A percentile compares a stretch with the other conserved stretches of the same genome.
Evolutionary conservation across 139 green algal species (phyloP).

Genomic region (Astrephomene gubernaculifera): DNA sequence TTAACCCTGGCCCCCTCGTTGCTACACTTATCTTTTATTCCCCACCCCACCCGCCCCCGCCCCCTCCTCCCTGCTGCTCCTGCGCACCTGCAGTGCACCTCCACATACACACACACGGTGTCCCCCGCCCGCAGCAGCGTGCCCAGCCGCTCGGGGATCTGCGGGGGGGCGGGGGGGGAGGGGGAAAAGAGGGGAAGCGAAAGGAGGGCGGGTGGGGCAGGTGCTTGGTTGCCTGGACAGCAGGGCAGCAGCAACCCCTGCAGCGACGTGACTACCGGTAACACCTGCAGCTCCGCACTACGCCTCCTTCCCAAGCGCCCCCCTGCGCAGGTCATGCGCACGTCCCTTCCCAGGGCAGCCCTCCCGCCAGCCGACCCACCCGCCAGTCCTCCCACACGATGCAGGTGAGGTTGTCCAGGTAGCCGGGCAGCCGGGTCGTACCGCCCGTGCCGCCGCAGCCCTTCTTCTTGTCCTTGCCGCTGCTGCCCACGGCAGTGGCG

Average conservation of each 20-base stretch:
- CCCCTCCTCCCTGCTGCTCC: background rate
- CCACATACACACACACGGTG: constrained; percentile 18
- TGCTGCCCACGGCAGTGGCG: background rate
- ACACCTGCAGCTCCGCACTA: too few species aligned
- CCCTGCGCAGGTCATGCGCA: too few species aligned
- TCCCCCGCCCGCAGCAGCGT: constrained; percentile 22
- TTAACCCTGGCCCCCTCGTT: background rate
- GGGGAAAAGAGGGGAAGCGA: too few species aligned
- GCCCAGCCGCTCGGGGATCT: constrained; percentile 33
- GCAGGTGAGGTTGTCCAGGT: constrained; percentile 40
- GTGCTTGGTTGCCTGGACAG: too few species aligned
- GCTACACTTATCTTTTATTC: background rate
- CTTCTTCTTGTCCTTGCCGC: background rate
- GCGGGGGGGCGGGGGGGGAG: background rate
- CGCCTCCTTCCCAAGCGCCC: too few species aligned
- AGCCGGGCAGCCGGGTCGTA: background rate
- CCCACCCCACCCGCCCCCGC: background rate
- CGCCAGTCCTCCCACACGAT: constrained; percentile 38
- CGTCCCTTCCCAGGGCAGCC: background rate
- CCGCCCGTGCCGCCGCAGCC: background rate
- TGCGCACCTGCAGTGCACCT: constrained; percentile 46
- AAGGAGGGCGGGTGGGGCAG: too few species aligned
- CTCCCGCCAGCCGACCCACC: constrained; percentile 3
- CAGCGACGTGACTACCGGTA: too few species aligned
- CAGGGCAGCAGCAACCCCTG: too few species aligned